A percentile compares a stretch with the other conserved stretches of the same genome.
phyloP scores from a whole-genome alignment of 1,284 basidiomycete species.

The Megacollybia platyphylla region DNA sequence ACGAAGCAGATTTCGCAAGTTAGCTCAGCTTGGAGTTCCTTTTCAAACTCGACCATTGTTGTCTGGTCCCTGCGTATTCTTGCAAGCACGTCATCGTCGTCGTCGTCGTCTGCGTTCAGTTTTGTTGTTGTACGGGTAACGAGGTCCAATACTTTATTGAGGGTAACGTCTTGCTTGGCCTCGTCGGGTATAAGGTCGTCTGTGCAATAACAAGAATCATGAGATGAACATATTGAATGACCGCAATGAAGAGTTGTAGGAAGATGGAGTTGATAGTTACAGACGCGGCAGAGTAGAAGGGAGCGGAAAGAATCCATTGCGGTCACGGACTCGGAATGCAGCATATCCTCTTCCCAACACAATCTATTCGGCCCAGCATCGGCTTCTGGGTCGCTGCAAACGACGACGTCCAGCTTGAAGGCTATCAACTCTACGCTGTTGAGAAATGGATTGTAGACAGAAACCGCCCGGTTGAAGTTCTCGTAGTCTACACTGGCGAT shows the following conservation, averaged over 20 bases:
- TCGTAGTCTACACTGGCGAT: slow-evolving; percentile 67
- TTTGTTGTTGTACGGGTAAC: slow-evolving; percentile 16
- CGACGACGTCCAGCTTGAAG: slow-evolving; percentile 20
- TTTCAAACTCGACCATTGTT: slow-evolving; percentile 33
- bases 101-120: slow-evolving; percentile 10
- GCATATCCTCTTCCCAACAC: slow-evolving; percentile 12
- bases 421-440: slow-evolving; percentile 72
- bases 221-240: slow-evolving; percentile 24
- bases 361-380: slow-evolving; percentile 16
- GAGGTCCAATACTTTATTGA: slow-evolving; percentile 48
- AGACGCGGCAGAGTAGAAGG: slow-evolving; percentile 22
- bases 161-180: slow-evolving; percentile 37
- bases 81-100: slow-evolving; percentile 19
- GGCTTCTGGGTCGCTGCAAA: slow-evolving; percentile 13
- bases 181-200: background rate
- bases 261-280: slow-evolving; percentile 11
- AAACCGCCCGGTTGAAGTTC: slow-evolving; percentile 39
- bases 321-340: slow-evolving; percentile 6
- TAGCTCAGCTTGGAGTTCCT: slow-evolving; percentile 63
- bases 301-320: background rate
- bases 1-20: slow-evolving; percentile 88
- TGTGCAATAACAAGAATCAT: slow-evolving; percentile 9
- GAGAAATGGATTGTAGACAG: slow-evolving; percentile 73
- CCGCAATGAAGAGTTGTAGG: slow-evolving; percentile 30
- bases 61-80: slow-evolving; percentile 17